Base-by-base conservation (phyloP, 2,329 filamentous ascomycete genomes). In the Epichloe elymi region DNA sequence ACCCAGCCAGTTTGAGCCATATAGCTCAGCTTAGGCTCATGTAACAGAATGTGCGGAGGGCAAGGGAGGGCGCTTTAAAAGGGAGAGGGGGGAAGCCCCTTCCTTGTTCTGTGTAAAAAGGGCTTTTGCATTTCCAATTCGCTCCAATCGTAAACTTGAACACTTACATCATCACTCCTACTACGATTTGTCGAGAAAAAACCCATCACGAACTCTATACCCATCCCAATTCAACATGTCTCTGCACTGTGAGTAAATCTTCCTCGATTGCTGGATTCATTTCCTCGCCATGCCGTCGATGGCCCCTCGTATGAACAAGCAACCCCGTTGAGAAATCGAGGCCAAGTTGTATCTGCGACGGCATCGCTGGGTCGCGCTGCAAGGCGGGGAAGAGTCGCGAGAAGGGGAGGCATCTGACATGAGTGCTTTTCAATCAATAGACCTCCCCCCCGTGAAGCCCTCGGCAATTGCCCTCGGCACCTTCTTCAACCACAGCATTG, bases 381-480 rank as follows among this genome's bases (percentile, higher is more conserved):
- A 30, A 30, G 26, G 7, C 26, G 26, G 26, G 26, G 7, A 30
- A 30, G 26, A 30, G 26, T 44, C 6, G 42, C 19, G 23, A 37
- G 1, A 6, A 46, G 8, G 5, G 2, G 35, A 20, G n/a, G n/a
- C 23, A 20, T 43, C 20, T 51, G 38, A 44, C 51, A 40, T 39
- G 10, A 49, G 43, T 26, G 46, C 47, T 14, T 14, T 17, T 33
- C 17, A 33, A 10, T 8, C n/a, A 17, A 36, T 53, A 80, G 76
- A 80, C 65, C 74, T 82, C 0, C 23, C 36, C 78, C 67, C 90
- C 60, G 93, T 98, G 66, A 97, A 96, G 85, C 93, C 93, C 61
- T 96, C 90, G 66, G 91, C 93, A 64, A 95, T 98, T 66, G 93
- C 91, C 65, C 82, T 97, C 65, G 93, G 93, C 73, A 93, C 90